Evolutionary conservation across 306 rosid genomes (phyloP), one percentile per base, ranked within the genome.

Genomic region (Astragalus membranaceus): DNA sequence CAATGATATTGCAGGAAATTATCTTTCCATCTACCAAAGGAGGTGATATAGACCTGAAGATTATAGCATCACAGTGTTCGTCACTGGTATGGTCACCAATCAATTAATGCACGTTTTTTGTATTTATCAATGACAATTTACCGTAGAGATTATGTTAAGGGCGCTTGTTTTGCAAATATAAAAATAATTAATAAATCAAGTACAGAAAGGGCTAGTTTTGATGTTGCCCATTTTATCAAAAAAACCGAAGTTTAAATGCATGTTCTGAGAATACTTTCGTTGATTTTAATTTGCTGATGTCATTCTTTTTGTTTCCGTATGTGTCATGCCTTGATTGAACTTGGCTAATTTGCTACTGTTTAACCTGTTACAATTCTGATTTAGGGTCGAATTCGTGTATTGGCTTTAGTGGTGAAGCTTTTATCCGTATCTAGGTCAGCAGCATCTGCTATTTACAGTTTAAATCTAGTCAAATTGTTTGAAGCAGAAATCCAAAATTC

Each of bases 351-450:
- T 53, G 55, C 70, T 70, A 26, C 26, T 53, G 35, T 66, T 46
- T 56, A 55, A 66, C 52, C 14, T 41, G 80, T 41, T 69, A 52
- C 23, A 13, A 11, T 69, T 65, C 59, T 71, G 20, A 72, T 77
- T 29, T 76, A 94, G 99, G 99, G 96, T n/a, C 85, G 92, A 74
- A 84, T 91, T 59, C 96, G 97, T 16, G 81, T 94, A 35, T 75
- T 94, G 86, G 92, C 95, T 70, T 76, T 94, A 70, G 87, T 90
- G 59, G 99, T 88, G 89, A 91, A 91, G 85, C 85, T 94, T 32
- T 88, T 90, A 66, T 88, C 97, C 35, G 72, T 88, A 62, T 94
- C 99, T 74, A 72, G 70, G 43, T 72, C 87, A 56, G 89, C 87
- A 70, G 97, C 96, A 48, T 84, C 92, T 15, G 60, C 70, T 47